Conservation (phyloP, 495 filamentous ascomycete species). For the Aspergillus homomorphus region DNA sequence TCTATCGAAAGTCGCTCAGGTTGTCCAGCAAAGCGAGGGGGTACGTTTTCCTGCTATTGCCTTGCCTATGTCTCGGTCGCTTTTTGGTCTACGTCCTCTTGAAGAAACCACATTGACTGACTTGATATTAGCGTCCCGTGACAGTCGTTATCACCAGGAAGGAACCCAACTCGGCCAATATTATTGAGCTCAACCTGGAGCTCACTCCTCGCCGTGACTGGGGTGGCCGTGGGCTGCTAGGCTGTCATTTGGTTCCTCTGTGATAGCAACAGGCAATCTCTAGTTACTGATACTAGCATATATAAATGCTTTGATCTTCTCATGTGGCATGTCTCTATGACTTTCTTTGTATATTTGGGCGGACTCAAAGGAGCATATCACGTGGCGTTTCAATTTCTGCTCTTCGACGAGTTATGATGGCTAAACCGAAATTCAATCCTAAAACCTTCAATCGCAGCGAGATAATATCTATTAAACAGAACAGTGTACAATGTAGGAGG, state of each 20-base stretch:
- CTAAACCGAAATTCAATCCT: too few species aligned
- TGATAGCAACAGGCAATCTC: conserved; percentile 20
- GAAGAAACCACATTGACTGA: conserved; percentile 1
- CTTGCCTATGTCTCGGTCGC: neutral
- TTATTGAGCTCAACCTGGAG: conserved; percentile 61
- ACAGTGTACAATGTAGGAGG: too few species aligned
- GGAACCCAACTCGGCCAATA: conserved; percentile 33
- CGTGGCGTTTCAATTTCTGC: conserved; percentile 4
- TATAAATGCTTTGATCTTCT: neutral
- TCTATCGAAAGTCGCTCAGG: conserved; percentile 77
- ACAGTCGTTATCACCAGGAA: conserved; percentile 65
- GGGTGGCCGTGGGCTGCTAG: conserved; percentile 84
- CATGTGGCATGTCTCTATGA: conserved; percentile 22
- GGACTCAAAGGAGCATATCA: neutral
- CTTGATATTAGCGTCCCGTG: conserved; percentile 51
- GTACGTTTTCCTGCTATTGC: conserved; percentile 50
- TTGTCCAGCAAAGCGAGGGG: conserved; percentile 83
- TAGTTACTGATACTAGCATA: neutral
- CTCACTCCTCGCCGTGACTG: conserved; percentile 74
- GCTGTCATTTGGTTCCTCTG: conserved; percentile 83
- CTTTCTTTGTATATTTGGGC: conserved; percentile 4
- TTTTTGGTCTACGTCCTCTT: neutral
- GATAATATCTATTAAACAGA: too few species aligned
- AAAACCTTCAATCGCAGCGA: too few species aligned
- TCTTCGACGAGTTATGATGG: neutral